Conservation (phyloP, 1,139 yeast species). For the Citeromyces siamensis region DNA sequence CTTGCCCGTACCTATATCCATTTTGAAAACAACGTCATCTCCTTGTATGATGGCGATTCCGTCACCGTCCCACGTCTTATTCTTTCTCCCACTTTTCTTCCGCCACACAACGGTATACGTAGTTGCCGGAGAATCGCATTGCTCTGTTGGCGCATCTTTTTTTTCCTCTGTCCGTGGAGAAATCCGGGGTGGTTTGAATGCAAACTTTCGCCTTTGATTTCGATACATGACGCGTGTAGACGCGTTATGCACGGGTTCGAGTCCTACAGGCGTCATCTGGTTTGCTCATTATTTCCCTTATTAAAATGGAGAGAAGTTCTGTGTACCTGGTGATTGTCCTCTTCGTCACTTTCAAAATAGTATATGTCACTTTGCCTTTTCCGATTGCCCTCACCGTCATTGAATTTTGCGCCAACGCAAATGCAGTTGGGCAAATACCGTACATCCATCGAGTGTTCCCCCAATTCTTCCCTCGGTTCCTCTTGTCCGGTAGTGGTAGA, state of each 20-base stretch:
- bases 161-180: neutral
- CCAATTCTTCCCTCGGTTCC: no score
- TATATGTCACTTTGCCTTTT: neutral
- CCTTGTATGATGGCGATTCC: conserved; percentile 35
- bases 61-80: conserved; percentile 95
- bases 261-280: neutral
- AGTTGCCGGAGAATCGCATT: neutral
- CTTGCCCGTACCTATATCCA: conserved; percentile 13
- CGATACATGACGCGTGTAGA: neutral
- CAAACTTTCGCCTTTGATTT: conserved; percentile 1
- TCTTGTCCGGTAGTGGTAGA: neutral
- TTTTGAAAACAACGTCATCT: conserved; percentile 12
- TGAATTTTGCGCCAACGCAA: neutral
- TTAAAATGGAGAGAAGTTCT: neutral
- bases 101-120: conserved; percentile 47
- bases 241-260: neutral
- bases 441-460: neutral
- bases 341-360: neutral
- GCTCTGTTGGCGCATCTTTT: neutral
- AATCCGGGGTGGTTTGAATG: neutral
- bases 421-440: conserved; percentile 2
- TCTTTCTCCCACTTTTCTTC: conserved; percentile 60
- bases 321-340: neutral
- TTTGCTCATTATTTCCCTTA: neutral
- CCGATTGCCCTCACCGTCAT: neutral